A percentile compares a stretch with the other conserved stretches of the same genome.
These are phyloP conservation scores for Cornus suecica DNA, from an alignment of 148 eudicot species.

Conservation along the genomic window DNA sequence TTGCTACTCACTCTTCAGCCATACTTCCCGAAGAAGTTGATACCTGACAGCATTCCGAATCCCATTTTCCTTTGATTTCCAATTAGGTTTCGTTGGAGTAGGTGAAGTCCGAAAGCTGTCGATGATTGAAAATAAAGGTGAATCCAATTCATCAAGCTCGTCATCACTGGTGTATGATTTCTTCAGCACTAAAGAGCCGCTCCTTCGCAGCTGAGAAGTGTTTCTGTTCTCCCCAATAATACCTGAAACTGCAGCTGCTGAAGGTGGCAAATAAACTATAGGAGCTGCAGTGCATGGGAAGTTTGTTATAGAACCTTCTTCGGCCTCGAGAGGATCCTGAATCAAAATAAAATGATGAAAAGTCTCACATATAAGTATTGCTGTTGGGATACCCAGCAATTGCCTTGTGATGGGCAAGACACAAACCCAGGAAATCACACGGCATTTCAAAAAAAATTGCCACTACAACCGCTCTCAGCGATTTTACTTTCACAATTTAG, in stretches of 20 bases:
- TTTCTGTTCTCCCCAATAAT: constrained; percentile 39
- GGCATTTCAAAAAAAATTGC: too few species aligned
- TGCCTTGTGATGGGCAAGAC: too few species aligned
- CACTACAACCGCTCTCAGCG: too few species aligned
- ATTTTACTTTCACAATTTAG: too few species aligned
- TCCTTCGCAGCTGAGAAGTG: constrained; percentile 49
- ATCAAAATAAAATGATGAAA: background rate
- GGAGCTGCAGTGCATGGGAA: constrained; percentile 69
- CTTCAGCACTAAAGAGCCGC: constrained; percentile 52
- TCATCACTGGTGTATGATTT: constrained; percentile 91
- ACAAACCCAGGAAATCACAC: too few species aligned
- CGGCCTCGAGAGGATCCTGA: constrained; percentile 48
- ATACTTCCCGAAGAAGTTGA: constrained; percentile 69
- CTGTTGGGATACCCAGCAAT: too few species aligned
- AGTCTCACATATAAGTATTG: too few species aligned
- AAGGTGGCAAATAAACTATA: constrained; percentile 55
- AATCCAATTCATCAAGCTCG: constrained; percentile 75
- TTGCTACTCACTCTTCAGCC: constrained; percentile 40
- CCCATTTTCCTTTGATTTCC: constrained; percentile 25
- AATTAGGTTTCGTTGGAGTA: constrained; percentile 24
- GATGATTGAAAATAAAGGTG: constrained; percentile 50
- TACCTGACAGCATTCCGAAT: constrained; percentile 42
- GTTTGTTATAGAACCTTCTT: constrained; percentile 30
- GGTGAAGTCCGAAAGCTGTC: constrained; percentile 23
- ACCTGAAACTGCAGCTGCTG: constrained; percentile 43